Percentiles rank a stretch among this genome's conserved stretches.
Evolutionary conservation across 306 rosid species (phyloP).

Genomic region (Castanea crenata): DNA sequence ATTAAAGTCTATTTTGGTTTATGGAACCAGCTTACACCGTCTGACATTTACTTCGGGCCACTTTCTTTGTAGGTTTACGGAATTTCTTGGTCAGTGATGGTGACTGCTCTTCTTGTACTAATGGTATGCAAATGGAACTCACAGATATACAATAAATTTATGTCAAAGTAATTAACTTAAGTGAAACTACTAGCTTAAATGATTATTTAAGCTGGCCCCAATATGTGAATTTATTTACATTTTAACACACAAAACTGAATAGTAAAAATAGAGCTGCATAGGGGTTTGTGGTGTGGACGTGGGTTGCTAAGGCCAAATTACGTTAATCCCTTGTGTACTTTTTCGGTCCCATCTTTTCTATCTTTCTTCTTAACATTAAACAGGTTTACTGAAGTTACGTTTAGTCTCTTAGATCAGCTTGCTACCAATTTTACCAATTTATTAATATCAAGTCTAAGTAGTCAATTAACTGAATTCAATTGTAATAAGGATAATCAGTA

Average conservation of each 20-base stretch:
- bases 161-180: not conserved
- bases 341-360: too few species aligned
- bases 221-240: not conserved
- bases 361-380: too few species aligned
- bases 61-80: conserved; percentile 60
- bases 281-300: not conserved
- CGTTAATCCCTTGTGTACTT: too few species aligned
- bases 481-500: too few species aligned
- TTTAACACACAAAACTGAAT: too few species aligned
- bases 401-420: too few species aligned
- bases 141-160: conserved; percentile 1
- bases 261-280: too few species aligned
- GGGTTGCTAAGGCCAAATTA: not conserved
- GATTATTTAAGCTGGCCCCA: not conserved
- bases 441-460: too few species aligned
- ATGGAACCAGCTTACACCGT: conserved; percentile 20
- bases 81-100: conserved; percentile 83
- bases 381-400: not conserved
- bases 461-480: too few species aligned
- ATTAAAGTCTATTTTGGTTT: not conserved
- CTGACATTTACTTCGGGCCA: conserved; percentile 1
- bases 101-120: conserved; percentile 59
- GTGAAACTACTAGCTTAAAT: not conserved
- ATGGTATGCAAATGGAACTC: conserved; percentile 52
- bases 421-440: too few species aligned